phyloP scores from a whole-genome alignment of 2,329 filamentous ascomycete species.

The Zymoseptoria brevis region DNA sequence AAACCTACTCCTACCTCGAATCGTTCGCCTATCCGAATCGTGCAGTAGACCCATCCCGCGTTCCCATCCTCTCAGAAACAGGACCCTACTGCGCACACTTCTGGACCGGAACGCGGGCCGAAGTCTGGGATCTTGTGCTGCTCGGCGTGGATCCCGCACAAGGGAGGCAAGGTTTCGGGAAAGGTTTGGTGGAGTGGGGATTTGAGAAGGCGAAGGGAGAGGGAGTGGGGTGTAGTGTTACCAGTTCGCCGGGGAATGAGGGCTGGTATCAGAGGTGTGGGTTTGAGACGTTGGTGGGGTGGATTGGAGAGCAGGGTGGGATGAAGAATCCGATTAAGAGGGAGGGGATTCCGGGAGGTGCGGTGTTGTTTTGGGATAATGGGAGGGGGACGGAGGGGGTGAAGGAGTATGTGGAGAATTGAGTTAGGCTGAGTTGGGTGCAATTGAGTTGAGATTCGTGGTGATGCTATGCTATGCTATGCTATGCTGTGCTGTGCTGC shows the following conservation, averaged over 20 bases:
- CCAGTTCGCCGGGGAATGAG: conserved; percentile 20
- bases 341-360: conserved; percentile 13
- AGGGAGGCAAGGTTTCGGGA: conserved; percentile 20
- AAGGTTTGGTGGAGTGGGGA: conserved; percentile 22
- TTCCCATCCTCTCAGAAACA: conserved; percentile 8
- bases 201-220: conserved; percentile 31
- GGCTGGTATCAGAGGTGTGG: conserved; percentile 22
- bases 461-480: background rate
- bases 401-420: conserved; percentile 14
- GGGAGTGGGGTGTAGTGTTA: conserved; percentile 43
- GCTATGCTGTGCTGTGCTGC: too few relatives aligned
- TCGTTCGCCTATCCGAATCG: conserved; percentile 19
- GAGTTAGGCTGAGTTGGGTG: too few relatives aligned
- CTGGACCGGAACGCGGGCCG: conserved; percentile 19
- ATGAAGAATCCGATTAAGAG: conserved; percentile 11
- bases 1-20: conserved; percentile 16
- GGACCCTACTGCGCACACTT: conserved; percentile 18
- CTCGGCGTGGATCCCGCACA: conserved; percentile 19
- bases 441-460: background rate
- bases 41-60: conserved; percentile 14
- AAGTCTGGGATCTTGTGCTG: conserved; percentile 22
- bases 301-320: conserved; percentile 16
- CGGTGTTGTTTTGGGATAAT: conserved; percentile 22
- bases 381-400: conserved; percentile 14
- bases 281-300: conserved; percentile 18